A percentile compares a stretch with the other conserved stretches of the same genome.
These are phyloP conservation scores for Ophiostoma novo-ulmi DNA, from an alignment of 2,329 filamentous ascomycete genomes.

Conservation along the genomic window DNA sequence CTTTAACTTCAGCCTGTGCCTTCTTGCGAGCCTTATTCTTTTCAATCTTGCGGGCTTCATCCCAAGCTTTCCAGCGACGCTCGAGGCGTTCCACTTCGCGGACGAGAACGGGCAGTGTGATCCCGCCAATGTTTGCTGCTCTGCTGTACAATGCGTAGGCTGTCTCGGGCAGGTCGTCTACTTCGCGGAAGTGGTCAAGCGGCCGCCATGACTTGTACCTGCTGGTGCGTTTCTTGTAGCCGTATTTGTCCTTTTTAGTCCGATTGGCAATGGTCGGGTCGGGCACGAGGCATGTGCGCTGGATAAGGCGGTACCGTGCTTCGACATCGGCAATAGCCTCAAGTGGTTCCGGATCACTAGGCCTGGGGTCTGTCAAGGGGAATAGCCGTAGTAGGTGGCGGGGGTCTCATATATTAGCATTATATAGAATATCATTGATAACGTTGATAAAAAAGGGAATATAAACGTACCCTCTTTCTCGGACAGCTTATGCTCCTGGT, in stretches of 20 bases:
- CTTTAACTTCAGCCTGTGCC: neutral
- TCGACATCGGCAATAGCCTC: constrained; percentile 24
- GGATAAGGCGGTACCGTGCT: constrained; percentile 18
- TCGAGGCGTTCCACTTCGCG: constrained; percentile 38
- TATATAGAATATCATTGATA: neutral
- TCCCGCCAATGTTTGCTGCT: constrained; percentile 36
- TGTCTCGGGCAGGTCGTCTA: constrained; percentile 40
- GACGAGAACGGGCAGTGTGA: constrained; percentile 36
- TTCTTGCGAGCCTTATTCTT: neutral
- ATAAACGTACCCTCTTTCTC: constrained; percentile 24
- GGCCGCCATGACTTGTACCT: neutral
- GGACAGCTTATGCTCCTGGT: constrained; percentile 54
- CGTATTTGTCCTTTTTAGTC: neutral
- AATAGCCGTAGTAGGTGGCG: constrained; percentile 24
- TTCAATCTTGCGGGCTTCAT: neutral
- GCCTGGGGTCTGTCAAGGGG: constrained; percentile 14
- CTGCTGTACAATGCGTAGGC: constrained; percentile 41
- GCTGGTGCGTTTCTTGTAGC: neutral
- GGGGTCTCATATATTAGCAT: constrained; percentile 11
- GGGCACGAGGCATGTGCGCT: constrained; percentile 20
- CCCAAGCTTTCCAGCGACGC: constrained; percentile 36
- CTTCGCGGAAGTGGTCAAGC: constrained; percentile 35
- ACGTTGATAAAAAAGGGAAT: neutral
- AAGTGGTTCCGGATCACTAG: constrained; percentile 22
- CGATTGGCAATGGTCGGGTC: neutral